Evolutionary conservation across 805 yeast genomes (phyloP), one percentile per base, ranked within the genome.

Genomic region (Sporopachydermia quercuum): DNA sequence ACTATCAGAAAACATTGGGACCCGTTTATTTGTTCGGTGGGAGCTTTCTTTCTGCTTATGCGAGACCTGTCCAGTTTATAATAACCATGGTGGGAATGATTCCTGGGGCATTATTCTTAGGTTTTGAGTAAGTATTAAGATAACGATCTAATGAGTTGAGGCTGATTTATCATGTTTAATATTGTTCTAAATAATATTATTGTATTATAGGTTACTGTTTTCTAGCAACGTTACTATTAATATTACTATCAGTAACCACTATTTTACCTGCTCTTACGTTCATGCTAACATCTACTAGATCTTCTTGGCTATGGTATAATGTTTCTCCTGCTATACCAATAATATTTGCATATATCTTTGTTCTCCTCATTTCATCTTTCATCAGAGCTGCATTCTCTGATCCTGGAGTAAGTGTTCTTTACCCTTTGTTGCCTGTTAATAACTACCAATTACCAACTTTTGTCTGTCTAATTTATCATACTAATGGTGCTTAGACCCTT

Each of bases 1-100:
- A 23, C 30, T 23, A 23, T 35, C 39, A 37, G 41, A 27, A 38
- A 38, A 43, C 15, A 18, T 39, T 16, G 34, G 19, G 16, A 3
- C 19, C 37, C 18, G 34, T 71, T 2, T 81, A 70, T 53, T 56
- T 78, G 3, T 55, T 74, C 38, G 91, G 91, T 11, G 94, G 93
- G 0, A 54, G 85, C 35, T 49, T 76, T 11, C 58, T 77, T 19
- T 58, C 69, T 0, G 51, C 66, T 5, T 49, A 52, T 19, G 53
- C 55, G 17, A 45, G 46, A 15, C 76, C 74, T 1, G 47, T 64
- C 13, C 63, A 63, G 6, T 18, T 70, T 2, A 27, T 60, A 0
- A 62, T 68, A 0, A 55, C 61, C 3, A 40, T 55, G 0, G 37
- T 55, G 3, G 48, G 68, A 0, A 19, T 72, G 0, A 48, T 62